Evolutionary conservation across 148 eudicot genomes (phyloP).

Genomic region (Vaccinium vitisidaea): DNA sequence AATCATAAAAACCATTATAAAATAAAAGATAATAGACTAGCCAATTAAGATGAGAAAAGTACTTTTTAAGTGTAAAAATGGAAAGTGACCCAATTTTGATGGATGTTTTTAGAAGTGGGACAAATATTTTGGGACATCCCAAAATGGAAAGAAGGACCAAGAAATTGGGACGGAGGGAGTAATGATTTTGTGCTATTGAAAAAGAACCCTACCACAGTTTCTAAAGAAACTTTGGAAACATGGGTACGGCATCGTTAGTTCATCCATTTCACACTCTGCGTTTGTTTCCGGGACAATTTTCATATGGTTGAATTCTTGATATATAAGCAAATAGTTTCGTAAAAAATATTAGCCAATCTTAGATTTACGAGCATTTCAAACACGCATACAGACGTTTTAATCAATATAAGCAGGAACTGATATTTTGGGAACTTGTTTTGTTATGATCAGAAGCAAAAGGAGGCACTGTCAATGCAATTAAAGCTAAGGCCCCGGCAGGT

Average conservation of each 20-base stretch:
- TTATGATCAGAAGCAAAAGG: conserved; percentile 42
- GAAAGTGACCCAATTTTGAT: too few species aligned
- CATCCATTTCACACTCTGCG: not conserved
- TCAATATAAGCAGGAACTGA: not conserved
- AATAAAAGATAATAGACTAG: too few species aligned
- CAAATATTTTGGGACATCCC: too few species aligned
- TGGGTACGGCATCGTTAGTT: not conserved
- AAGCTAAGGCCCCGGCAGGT: conserved; percentile 48
- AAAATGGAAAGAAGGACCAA: too few species aligned
- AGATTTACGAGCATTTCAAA: not conserved
- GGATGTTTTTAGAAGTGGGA: too few species aligned
- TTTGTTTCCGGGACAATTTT: not conserved
- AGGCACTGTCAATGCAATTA: conserved; percentile 36
- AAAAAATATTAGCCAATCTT: not conserved
- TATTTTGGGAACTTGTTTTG: not conserved
- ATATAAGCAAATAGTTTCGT: not conserved
- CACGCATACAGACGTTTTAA: not conserved
- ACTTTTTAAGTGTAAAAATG: too few species aligned
- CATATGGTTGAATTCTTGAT: not conserved
- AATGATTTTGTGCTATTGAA: not conserved
- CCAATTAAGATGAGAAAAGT: too few species aligned
- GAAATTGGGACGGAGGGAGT: too few species aligned
- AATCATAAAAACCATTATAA: too few species aligned
- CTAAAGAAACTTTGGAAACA: not conserved
- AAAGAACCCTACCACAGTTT: not conserved